Base-by-base conservation (phyloP, 371 early-diverging fungal genomes). In the Mucor mucedo region DNA sequence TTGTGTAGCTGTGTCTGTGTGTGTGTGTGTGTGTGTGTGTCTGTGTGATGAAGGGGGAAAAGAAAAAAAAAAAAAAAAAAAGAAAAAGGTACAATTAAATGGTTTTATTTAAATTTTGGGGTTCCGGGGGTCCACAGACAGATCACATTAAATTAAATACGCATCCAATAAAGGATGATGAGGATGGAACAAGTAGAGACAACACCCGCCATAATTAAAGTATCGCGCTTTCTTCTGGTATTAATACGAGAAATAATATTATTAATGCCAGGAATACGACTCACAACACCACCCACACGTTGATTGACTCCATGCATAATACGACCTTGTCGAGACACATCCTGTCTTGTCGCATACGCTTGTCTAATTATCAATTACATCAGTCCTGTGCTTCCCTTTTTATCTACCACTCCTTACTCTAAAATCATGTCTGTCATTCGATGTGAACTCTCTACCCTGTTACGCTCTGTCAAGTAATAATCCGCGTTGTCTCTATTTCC, bases 351-450 rank as follows among this genome's bases (percentile, higher is more conserved):
- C 35, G 80, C 82, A 62, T 85, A 84, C 0, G 89, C 89, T 79
- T 87, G 87, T 53, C 89, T 88, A 66, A 50, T 41, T 7, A 50
- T 9, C 4, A 30, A 6, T 5, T n/a, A 32, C 7, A 8, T 33
- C 9, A 53, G 53, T 58, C 3, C 42, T 49, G 13, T 14, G 27
- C n/a, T 21, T 16, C 44, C 33, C 13, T 16, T 33, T 48, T 21
- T 16, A 44, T 29, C 6, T 29, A 29, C 14, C 45, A 30, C 9
- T 27, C 55, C 77, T 75, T 80, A 86, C 87, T 89, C 86, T 33
- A 90, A 69, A 21, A 89, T 83, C 72, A 77, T 80, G 68, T 90
- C 90, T 16, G 88, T 87, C 81, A 89, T 82, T 7, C 79, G 71
- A 70, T 88, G 87, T 30, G 88, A 76, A 7, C 71, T 62, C 47